These are phyloP conservation scores for Aureobasidium sp. DNA, from an alignment of 2,329 filamentous ascomycete species.

Conservation along the genomic window DNA sequence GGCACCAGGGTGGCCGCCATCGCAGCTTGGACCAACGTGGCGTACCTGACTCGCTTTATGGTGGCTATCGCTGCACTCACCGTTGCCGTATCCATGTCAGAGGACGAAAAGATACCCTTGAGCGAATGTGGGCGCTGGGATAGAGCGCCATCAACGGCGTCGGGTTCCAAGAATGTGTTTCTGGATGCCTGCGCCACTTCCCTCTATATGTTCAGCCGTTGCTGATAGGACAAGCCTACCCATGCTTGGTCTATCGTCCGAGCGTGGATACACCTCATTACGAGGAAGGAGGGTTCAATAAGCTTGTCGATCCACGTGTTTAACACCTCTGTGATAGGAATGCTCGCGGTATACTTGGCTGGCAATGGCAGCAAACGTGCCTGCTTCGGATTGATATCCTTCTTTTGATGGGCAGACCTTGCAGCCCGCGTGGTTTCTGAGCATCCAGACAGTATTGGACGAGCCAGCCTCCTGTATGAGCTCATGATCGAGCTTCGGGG, in stretches of 20 bases:
- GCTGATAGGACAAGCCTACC: neutral
- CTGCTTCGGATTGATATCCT: neutral
- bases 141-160: neutral
- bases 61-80: neutral
- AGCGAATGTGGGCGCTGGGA: neutral
- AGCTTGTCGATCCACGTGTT: neutral
- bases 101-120: neutral
- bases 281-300: neutral
- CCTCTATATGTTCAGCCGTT: neutral
- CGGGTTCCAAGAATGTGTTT: neutral
- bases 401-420: neutral
- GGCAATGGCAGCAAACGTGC: neutral
- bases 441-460: neutral
- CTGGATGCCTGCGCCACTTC: neutral
- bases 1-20: neutral
- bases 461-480: neutral
- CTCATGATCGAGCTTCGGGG: neutral
- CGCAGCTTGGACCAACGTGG: neutral
- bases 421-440: neutral
- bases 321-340: neutral
- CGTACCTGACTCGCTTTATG: neutral
- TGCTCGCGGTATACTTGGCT: neutral
- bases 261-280: neutral
- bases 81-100: neutral
- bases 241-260: neutral